phyloP scores from a whole-genome alignment of 257 asterid genomes.

The Buddleja alternifolia region DNA sequence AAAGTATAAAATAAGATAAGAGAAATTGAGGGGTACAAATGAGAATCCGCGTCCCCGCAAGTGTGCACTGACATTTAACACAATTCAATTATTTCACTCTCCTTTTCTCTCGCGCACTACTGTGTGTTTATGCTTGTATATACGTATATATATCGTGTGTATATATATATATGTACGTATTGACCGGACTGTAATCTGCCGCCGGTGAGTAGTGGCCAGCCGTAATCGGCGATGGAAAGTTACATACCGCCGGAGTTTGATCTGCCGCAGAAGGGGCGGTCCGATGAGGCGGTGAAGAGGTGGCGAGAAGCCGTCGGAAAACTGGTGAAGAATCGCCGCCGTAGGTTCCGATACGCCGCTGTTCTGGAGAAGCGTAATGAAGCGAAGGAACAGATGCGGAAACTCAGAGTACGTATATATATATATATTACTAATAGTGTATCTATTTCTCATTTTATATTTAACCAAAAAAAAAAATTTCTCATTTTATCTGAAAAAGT shows the following conservation, averaged over 20 bases:
- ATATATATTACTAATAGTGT: too few relatives aligned
- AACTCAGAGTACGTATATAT: slow-evolving; percentile 60
- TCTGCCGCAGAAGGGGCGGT: slow-evolving; percentile 52
- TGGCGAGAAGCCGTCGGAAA: slow-evolving; percentile 79
- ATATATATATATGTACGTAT: not conserved
- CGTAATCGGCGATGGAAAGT: slow-evolving; percentile 39
- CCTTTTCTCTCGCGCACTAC: not conserved
- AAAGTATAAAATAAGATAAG: not conserved
- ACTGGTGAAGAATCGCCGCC: slow-evolving; percentile 69
- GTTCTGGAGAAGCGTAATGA: slow-evolving; percentile 70
- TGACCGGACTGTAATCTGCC: not conserved
- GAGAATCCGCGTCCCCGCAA: slow-evolving; percentile 9
- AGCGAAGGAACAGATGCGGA: slow-evolving; percentile 61
- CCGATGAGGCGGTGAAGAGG: slow-evolving; percentile 59
- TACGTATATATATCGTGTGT: not conserved
- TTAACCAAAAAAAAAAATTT: too few relatives aligned
- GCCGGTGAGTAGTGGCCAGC: not conserved
- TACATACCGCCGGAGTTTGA: slow-evolving; percentile 63
- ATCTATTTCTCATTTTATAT: too few relatives aligned
- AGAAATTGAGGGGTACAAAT: not conserved
- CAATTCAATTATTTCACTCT: not conserved
- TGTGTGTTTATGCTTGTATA: not conserved
- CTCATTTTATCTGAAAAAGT: not conserved
- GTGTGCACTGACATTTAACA: too few relatives aligned
- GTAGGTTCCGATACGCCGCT: slow-evolving; percentile 79